Evolutionary conservation across 495 filamentous ascomycete species (phyloP).

Genomic region (Aspergillus campestris): DNA sequence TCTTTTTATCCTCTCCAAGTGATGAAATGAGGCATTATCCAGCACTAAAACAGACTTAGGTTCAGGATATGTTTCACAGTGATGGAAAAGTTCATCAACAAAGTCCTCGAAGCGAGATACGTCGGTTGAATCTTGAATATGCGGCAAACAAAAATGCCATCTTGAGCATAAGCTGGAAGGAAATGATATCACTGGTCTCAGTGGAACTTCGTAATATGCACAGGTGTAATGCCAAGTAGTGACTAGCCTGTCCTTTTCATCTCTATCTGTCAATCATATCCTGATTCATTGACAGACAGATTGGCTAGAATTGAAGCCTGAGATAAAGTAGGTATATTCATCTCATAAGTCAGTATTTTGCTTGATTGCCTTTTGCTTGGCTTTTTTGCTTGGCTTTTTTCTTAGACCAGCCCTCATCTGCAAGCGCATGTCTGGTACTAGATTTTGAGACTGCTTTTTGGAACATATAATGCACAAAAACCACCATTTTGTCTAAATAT

Average conservation of each 20-base stretch:
- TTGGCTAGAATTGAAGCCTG: too few relatives aligned
- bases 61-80: constrained; percentile 24
- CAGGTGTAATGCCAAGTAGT: constrained; percentile 17
- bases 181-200: constrained; percentile 28
- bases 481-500: constrained; percentile 23
- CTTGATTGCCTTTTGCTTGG: too few relatives aligned
- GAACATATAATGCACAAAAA: constrained; percentile 28
- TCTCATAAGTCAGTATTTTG: too few relatives aligned
- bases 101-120: constrained; percentile 28
- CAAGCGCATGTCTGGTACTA: too few relatives aligned
- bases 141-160: constrained; percentile 21
- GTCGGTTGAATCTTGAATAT: constrained; percentile 27
- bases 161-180: constrained; percentile 26
- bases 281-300: constrained; percentile 18
- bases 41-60: constrained; percentile 33
- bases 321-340: too few relatives aligned
- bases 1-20: constrained; percentile 20
- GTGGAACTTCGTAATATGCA: constrained; percentile 20
- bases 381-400: too few relatives aligned
- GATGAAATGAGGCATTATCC: constrained; percentile 34
- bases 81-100: constrained; percentile 26
- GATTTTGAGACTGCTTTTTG: too few relatives aligned
- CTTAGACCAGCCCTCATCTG: too few relatives aligned
- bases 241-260: constrained; percentile 19
- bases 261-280: constrained; percentile 20